Conservation (phyloP, 352 stramenopile species). For the Phytopythium montanum region DNA sequence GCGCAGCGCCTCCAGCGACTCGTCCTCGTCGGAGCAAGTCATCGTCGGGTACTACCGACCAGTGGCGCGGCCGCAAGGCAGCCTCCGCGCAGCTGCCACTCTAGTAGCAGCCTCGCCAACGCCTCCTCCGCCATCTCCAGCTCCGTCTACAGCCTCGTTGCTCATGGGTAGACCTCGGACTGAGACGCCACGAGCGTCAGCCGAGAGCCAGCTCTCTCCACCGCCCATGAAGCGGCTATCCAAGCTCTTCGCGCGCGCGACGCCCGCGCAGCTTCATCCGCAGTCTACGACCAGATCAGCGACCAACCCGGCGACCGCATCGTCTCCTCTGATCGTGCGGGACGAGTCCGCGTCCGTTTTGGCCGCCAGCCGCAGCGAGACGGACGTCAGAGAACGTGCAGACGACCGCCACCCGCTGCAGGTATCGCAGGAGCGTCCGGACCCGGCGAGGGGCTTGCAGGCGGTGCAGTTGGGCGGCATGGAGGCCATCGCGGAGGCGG, state of each 20-base stretch:
- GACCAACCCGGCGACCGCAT: neutral
- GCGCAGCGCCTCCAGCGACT: neutral
- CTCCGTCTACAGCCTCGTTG: neutral
- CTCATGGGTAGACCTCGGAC: neutral
- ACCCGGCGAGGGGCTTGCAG: slow-evolving; percentile 6
- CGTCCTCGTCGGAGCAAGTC: slow-evolving; percentile 24
- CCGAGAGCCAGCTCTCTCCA: neutral
- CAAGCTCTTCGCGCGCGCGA: slow-evolving; percentile 18
- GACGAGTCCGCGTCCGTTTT: neutral
- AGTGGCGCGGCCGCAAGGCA: slow-evolving; percentile 2
- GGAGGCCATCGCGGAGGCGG: slow-evolving; percentile 23
- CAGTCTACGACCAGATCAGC: neutral
- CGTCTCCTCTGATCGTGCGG: neutral
- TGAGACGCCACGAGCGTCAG: neutral
- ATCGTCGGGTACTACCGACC: slow-evolving; percentile 36
- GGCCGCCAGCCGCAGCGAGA: neutral
- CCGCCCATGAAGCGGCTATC: slow-evolving; percentile 9
- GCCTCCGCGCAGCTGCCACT: neutral
- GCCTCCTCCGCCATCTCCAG: neutral
- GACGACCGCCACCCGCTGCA: neutral
- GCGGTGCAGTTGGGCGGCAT: slow-evolving; percentile 19
- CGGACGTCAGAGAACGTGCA: neutral
- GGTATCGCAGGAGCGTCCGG: neutral
- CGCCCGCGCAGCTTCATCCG: slow-evolving; percentile 1
- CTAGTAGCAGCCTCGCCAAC: neutral